Percentiles rank a stretch among this genome's conserved stretches.
Evolutionary conservation across 495 filamentous ascomycete genomes (phyloP).

Genomic region (Astrothelium macrocarpum): DNA sequence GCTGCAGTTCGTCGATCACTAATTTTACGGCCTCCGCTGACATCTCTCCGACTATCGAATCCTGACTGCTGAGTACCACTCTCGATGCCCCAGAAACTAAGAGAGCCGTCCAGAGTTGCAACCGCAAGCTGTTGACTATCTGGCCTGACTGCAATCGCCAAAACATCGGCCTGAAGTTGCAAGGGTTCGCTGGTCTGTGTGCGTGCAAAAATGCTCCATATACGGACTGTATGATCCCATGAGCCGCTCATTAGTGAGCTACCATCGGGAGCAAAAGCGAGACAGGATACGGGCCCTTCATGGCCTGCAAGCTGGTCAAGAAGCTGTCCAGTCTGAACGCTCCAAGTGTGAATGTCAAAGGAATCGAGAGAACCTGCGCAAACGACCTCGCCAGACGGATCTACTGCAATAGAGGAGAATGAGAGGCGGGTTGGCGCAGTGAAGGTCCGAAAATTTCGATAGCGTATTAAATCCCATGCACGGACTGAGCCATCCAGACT

Average conservation of each 20-base stretch:
- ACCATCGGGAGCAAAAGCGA: conserved; percentile 82
- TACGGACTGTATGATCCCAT: conserved; percentile 88
- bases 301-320: conserved; percentile 86
- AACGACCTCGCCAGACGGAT: conserved; percentile 89
- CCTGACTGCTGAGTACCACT: conserved; percentile 74
- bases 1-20: conserved; percentile 83
- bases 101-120: conserved; percentile 82
- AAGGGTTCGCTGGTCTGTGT: conserved; percentile 92
- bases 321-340: conserved; percentile 92
- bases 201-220: conserved; percentile 90
- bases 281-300: conserved; percentile 79
- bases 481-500: conserved; percentile 87
- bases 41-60: conserved; percentile 80
- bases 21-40: conserved; percentile 82
- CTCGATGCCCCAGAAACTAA: conserved; percentile 89
- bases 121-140: conserved; percentile 87
- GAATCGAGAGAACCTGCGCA: conserved; percentile 92
- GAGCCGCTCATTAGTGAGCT: conserved; percentile 75
- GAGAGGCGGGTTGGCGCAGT: conserved; percentile 84
- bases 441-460: conserved; percentile 94
- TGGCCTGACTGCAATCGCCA: conserved; percentile 77
- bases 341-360: conserved; percentile 97
- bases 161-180: conserved; percentile 78
- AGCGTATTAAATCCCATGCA: conserved; percentile 94
- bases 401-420: conserved; percentile 90